Evolutionary conservation across 2,329 filamentous ascomycete genomes (phyloP).

Genomic region (Calonectria pseudoturangicola): DNA sequence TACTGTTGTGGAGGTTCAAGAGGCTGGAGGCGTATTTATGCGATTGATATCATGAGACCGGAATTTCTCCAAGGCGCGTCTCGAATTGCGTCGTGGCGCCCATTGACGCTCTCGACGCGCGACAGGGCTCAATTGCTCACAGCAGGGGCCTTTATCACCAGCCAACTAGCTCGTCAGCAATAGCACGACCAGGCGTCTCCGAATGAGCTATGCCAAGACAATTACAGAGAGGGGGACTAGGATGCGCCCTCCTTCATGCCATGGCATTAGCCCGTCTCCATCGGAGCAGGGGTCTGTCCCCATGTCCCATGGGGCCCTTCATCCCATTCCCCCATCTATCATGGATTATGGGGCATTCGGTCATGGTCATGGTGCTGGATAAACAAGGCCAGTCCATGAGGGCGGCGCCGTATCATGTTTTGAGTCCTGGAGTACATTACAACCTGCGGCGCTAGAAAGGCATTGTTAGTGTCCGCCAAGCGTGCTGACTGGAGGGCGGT

Average conservation of each 20-base stretch:
- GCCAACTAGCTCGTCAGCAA: constrained; percentile 31
- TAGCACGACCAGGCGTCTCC: constrained; percentile 10
- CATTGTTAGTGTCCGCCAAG: constrained; percentile 29
- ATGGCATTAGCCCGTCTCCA: constrained; percentile 30
- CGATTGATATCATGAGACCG: not conserved
- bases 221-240: constrained; percentile 25
- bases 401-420: constrained; percentile 23
- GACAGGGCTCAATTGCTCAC: constrained; percentile 16
- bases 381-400: constrained; percentile 21
- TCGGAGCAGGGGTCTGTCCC: constrained; percentile 31
- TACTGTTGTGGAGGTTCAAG: constrained; percentile 16
- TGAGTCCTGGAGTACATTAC: constrained; percentile 14
- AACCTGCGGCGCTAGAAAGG: constrained; percentile 8
- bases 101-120: not conserved
- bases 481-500: constrained; percentile 20
- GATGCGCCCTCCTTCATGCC: constrained; percentile 33
- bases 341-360: constrained; percentile 38
- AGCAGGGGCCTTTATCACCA: constrained; percentile 35
- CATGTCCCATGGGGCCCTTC: constrained; percentile 37
- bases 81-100: constrained; percentile 6
- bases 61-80: not conserved
- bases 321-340: constrained; percentile 35
- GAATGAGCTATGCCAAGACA: constrained; percentile 28
- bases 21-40: constrained; percentile 9
- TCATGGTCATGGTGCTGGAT: constrained; percentile 31